These are phyloP conservation scores for Tylopilus balloui DNA, from an alignment of 768 basidiomycete genomes.

Conservation along the genomic window DNA sequence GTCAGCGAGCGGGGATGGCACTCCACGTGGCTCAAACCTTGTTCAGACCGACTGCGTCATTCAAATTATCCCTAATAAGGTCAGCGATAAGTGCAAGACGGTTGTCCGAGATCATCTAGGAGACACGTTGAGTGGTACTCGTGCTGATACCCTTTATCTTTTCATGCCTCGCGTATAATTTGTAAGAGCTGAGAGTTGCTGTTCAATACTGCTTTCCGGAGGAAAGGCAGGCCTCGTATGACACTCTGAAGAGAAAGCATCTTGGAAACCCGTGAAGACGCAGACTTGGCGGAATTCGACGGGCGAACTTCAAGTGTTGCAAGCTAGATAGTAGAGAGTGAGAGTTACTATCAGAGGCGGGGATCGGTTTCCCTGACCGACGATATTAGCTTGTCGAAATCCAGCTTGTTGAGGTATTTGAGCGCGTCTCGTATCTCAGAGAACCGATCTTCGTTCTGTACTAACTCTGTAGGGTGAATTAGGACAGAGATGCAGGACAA, in stretches of 20 bases:
- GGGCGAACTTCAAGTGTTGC: constrained; percentile 57
- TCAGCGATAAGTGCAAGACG: constrained; percentile 59
- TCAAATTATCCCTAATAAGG: constrained; percentile 59
- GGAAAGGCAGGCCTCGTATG: constrained; percentile 59
- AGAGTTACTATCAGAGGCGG: not conserved
- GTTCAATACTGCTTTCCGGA: constrained; percentile 59
- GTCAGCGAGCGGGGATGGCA: not conserved
- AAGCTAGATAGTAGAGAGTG: constrained; percentile 42
- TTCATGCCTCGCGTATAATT: constrained; percentile 55
- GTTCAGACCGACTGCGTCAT: constrained; percentile 58
- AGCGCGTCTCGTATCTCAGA: constrained; percentile 64
- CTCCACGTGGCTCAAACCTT: constrained; percentile 44
- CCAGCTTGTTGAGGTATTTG: constrained; percentile 69
- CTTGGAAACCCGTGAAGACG: constrained; percentile 65
- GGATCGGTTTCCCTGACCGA: constrained; percentile 39
- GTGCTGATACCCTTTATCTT: not conserved
- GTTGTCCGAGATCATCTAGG: constrained; percentile 71
- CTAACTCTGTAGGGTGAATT: constrained; percentile 49
- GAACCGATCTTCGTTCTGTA: constrained; percentile 72
- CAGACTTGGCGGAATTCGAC: constrained; percentile 53
- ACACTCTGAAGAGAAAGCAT: constrained; percentile 76
- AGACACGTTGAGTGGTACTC: not conserved
- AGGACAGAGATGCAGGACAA: not conserved
- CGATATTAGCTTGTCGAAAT: constrained; percentile 83
- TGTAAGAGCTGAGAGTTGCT: constrained; percentile 56